Evolutionary conservation across 1,284 basidiomycete species (phyloP).

Genomic region (Ustilago hordei): DNA sequence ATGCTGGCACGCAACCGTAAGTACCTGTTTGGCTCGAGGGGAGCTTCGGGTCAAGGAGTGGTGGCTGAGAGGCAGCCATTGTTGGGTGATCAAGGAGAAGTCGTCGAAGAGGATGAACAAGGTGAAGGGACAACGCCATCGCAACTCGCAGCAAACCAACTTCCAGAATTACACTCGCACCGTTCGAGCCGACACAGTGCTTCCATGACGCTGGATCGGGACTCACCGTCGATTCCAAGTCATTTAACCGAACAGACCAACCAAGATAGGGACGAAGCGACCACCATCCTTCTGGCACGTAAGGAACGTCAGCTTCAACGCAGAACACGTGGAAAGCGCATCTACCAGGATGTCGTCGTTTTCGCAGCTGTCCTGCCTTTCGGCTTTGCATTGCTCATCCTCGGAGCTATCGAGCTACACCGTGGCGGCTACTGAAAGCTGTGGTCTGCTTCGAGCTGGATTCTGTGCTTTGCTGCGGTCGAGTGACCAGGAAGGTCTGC

Average conservation of each 20-base stretch:
- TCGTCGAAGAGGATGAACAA: slow-evolving; percentile 2
- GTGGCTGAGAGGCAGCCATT: slow-evolving; percentile 42
- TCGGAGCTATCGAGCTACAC: slow-evolving; percentile 47
- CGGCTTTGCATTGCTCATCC: slow-evolving; percentile 48
- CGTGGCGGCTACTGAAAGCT: slow-evolving; percentile 43
- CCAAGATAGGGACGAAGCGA: slow-evolving; percentile 56
- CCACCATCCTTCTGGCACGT: slow-evolving; percentile 61
- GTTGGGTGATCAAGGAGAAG: slow-evolving; percentile 16
- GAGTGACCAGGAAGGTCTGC: background rate
- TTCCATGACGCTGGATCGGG: slow-evolving; percentile 6
- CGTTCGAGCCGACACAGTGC: slow-evolving; percentile 23
- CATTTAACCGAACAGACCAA: slow-evolving; percentile 49
- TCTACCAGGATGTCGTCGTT: slow-evolving; percentile 55
- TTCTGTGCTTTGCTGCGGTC: background rate
- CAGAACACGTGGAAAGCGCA: slow-evolving; percentile 45
- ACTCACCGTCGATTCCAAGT: slow-evolving; percentile 38
- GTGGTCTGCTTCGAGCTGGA: background rate
- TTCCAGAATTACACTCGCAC: background rate
- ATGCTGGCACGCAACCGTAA: slow-evolving; percentile 48
- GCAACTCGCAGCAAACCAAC: background rate
- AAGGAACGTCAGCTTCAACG: slow-evolving; percentile 65
- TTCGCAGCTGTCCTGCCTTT: slow-evolving; percentile 55
- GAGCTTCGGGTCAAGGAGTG: slow-evolving; percentile 5
- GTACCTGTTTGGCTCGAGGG: slow-evolving; percentile 42
- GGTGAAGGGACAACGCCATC: background rate